Evolutionary conservation across 2,329 filamentous ascomycete genomes (phyloP).

Genomic region (Ascochyta koolunga): DNA sequence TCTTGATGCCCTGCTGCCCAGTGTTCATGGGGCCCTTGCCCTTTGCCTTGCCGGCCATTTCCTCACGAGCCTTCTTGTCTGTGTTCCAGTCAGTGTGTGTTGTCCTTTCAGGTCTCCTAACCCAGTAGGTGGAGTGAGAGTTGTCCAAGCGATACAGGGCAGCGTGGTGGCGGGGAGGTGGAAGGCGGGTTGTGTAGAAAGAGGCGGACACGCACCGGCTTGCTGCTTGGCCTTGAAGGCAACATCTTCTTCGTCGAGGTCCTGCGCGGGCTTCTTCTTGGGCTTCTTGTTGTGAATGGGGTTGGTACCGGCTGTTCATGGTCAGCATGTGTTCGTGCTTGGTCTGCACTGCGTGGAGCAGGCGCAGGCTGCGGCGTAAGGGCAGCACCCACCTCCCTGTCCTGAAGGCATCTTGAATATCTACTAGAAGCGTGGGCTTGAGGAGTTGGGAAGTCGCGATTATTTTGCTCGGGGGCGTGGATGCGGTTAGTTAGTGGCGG

Average conservation of each 20-base stretch:
- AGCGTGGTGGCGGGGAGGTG: neutral
- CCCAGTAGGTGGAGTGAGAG: too few relatives aligned
- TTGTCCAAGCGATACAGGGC: neutral
- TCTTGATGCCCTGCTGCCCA: constrained; percentile 91
- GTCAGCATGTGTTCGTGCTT: constrained; percentile 26
- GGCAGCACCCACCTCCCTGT: constrained; percentile 52
- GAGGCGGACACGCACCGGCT: constrained; percentile 67
- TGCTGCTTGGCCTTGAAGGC: constrained; percentile 84
- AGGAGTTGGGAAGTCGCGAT: constrained; percentile 10
- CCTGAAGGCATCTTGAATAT: constrained; percentile 56
- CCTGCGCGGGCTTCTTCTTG: constrained; percentile 73
- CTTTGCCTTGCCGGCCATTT: constrained; percentile 78
- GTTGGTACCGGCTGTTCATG: constrained; percentile 55
- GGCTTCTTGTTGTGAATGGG: constrained; percentile 74
- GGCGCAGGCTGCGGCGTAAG: neutral
- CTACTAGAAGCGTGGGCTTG: constrained; percentile 2
- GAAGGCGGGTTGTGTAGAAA: neutral
- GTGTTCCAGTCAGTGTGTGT: constrained; percentile 7
- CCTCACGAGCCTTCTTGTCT: constrained; percentile 66
- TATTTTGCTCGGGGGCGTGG: constrained; percentile 23
- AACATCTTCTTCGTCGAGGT: constrained; percentile 85
- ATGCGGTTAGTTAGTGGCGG: constrained; percentile 22
- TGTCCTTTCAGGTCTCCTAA: too few relatives aligned
- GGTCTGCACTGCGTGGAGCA: too few relatives aligned
- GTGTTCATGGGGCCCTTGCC: constrained; percentile 89